Evolutionary conservation across 805 yeast species (phyloP), one percentile per base, ranked within the genome.

Genomic region (Ogataea saltuana): DNA sequence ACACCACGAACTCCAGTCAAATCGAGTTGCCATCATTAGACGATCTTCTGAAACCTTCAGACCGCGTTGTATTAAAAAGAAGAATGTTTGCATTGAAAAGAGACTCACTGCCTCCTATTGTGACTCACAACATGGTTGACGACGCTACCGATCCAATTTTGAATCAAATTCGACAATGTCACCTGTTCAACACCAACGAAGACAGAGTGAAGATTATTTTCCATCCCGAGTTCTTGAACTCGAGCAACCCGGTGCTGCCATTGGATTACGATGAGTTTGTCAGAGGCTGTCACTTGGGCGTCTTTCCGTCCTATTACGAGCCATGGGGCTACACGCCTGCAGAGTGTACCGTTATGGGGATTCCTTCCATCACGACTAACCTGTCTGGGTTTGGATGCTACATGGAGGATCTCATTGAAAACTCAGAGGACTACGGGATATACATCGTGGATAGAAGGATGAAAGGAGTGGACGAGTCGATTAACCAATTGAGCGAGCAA

Each of bases 271-370:
- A 91, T 64, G 99, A 91, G 65, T 91, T 91, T 65, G 99, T 91
- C 35, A 79, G 99, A 55, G 99, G 99, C 48, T 90, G 97, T 64
- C 98, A 91, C 67, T 71, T 93, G 65, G 99, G 99, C 64, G 96
- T 91, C 39, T 91, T 91, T 83, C 99, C 99, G 38, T 88, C 97
- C 0, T 91, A 91, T 69, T 91, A 91, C 63, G 99, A 91, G 69
- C 99, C 99, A 4, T 91, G 99, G 99, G 99, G 99, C 29, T 91
- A 91, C 67, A 91, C 99, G 2, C 99, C 99, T 3, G 98, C 98
- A 7, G 99, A 91, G 65, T 93, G 99, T 72, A 91, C 99, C 0
- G 99, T 93, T 18, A 91, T 91, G 99, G 99, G 99, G 44, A 95
- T 93, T 46, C 99, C 99, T 13, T 88, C 97, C 6, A 87, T 91